phyloP scores from a whole-genome alignment of 2,329 filamentous ascomycete species.

The Sarocladium strictum region DNA sequence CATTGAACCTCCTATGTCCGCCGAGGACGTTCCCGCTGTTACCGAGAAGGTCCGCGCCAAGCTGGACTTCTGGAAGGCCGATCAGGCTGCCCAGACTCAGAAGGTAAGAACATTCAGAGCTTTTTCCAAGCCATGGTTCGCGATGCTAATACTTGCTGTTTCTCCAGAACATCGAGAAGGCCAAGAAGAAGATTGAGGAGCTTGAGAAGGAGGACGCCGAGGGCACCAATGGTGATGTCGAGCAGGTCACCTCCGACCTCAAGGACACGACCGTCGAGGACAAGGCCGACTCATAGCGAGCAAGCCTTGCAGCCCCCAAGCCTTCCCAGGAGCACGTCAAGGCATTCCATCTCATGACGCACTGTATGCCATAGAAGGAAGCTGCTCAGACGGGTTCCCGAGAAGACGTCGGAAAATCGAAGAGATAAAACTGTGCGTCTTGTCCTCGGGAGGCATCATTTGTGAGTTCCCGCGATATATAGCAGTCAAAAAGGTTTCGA shows the following conservation, averaged over 20 bases:
- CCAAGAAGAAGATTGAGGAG: conserved; percentile 88
- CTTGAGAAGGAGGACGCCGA: conserved; percentile 58
- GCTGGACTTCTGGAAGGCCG: conserved; percentile 82
- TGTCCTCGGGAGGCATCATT: too few relatives aligned
- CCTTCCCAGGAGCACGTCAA: too few relatives aligned
- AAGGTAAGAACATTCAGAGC: conserved; percentile 56
- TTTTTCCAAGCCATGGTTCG: too few relatives aligned
- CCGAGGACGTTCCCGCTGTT: conserved; percentile 71
- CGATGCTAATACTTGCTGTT: too few relatives aligned
- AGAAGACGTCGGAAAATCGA: too few relatives aligned
- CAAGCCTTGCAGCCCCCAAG: too few relatives aligned
- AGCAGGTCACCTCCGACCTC: conserved; percentile 45
- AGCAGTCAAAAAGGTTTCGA: too few relatives aligned
- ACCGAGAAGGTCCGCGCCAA: conserved; percentile 91
- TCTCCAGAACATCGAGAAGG: conserved; percentile 86
- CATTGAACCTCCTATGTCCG: conserved; percentile 82
- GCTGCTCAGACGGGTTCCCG: too few relatives aligned
- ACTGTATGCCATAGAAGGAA: too few relatives aligned
- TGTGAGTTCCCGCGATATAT: too few relatives aligned
- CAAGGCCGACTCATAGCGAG: conserved; percentile 41
- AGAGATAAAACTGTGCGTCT: too few relatives aligned
- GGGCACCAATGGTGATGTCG: conserved; percentile 43
- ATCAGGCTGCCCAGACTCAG: conserved; percentile 85
- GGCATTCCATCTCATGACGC: too few relatives aligned
- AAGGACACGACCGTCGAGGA: conserved; percentile 48